A percentile compares a stretch with the other conserved stretches of the same genome.
Conservation (phyloP, 345 rosid species). For the Hevea brasiliensis region DNA sequence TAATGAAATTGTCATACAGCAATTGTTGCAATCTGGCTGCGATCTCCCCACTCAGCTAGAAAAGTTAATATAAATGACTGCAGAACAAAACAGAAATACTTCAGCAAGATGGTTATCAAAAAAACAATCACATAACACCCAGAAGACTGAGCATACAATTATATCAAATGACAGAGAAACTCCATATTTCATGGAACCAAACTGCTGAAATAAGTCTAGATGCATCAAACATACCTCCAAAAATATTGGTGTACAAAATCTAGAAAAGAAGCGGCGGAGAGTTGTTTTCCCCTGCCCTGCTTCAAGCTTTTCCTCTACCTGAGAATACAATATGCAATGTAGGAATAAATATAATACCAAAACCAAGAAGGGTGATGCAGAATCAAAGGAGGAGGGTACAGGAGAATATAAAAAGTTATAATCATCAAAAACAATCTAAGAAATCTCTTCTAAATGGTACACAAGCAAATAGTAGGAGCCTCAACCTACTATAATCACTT, state of each 20-base stretch:
- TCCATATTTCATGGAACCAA: background rate
- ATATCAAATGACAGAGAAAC: background rate
- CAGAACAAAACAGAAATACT: slow-evolving; percentile 8
- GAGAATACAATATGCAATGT: slow-evolving; percentile 11
- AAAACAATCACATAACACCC: background rate
- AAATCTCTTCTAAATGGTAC: background rate
- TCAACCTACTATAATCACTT: background rate
- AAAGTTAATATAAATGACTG: slow-evolving; percentile 95
- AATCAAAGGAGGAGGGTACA: background rate
- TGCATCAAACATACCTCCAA: slow-evolving; percentile 61
- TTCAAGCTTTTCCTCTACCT: slow-evolving; percentile 99
- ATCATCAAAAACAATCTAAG: background rate
- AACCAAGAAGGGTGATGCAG: background rate
- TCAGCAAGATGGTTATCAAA: background rate
- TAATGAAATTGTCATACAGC: slow-evolving; percentile 63
- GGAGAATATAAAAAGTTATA: background rate
- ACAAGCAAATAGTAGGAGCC: background rate
- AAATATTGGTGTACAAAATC: slow-evolving; percentile 97
- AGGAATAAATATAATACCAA: background rate
- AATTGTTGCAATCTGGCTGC: slow-evolving; percentile 99
- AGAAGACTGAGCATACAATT: background rate
- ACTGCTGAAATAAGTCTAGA: background rate
- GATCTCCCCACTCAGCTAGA: slow-evolving; percentile 99
- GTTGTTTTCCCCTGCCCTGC: slow-evolving; percentile 79
- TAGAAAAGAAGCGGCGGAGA: slow-evolving; percentile 77